phyloP scores from a whole-genome alignment of 441 rosid species.

The Dalechampia spathulata region DNA sequence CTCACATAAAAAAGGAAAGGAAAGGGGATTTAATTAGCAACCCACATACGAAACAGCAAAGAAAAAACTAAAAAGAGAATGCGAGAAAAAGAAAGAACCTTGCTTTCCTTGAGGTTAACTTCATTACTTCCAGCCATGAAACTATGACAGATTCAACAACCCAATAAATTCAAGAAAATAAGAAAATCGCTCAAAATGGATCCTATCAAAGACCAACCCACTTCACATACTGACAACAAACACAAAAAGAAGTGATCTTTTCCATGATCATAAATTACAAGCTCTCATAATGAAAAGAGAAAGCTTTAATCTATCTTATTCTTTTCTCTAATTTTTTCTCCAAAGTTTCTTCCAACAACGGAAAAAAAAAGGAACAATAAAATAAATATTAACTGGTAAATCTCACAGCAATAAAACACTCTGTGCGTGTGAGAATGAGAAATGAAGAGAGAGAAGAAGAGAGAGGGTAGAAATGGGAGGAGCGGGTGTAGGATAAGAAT shows the following conservation, averaged over 20 bases:
- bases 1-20: not conserved
- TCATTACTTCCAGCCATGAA: conserved; percentile 82
- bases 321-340: not conserved
- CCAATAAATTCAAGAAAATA: not conserved
- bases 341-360: conserved; percentile 1
- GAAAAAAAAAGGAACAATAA: conserved; percentile 10
- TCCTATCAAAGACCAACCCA: conserved; percentile 13
- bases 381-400: conserved; percentile 22
- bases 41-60: not conserved
- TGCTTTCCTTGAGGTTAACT: conserved; percentile 84
- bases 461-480: conserved; percentile 10
- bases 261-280: not conserved
- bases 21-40: not conserved
- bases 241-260: conserved; percentile 9
- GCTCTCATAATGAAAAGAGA: not conserved
- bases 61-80: conserved; percentile 14
- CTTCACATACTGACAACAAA: conserved; percentile 18
- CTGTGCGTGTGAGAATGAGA: conserved; percentile 11
- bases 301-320: not conserved
- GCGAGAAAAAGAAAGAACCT: conserved; percentile 29
- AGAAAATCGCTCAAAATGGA: conserved; percentile 7
- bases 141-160: not conserved
- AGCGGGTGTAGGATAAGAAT: conserved; percentile 22
- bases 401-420: conserved; percentile 26
- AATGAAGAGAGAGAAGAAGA: too few relatives aligned